Evolutionary conservation across 2,329 filamentous ascomycete genomes (phyloP), one percentile per base, ranked within the genome.

Genomic region (Thermothelomyces thermophilus): DNA sequence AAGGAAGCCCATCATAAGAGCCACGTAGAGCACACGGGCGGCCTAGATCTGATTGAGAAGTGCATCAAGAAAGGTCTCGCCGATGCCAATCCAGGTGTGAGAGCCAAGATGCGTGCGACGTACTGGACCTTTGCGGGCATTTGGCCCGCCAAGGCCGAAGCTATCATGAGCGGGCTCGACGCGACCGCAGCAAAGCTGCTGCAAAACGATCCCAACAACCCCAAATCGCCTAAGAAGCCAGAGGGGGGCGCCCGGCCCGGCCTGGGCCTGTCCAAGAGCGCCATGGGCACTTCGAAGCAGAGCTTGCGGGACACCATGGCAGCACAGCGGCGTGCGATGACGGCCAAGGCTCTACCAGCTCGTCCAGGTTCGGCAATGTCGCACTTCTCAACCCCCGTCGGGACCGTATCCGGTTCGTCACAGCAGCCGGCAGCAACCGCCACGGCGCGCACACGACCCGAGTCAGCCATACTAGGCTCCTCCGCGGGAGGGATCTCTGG

Each of bases 71-170:
- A 90, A 64, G 87, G 91, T 0, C 75, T 98, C n/a, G 76, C 75
- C 19, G 93, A 98, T 70, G 76, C 91, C 11, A 95, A 97, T 62
- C 90, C 90, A 7, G 86, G 84, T 26, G 91, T 97, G 40, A 82
- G 93, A 60, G 90, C 95, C 67, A 84, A 82, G 56, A 91, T 87
- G 75, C 82, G 93, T 59, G 78, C 81, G 33, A 87, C 89, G 0
- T 98, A 87, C 66, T 98, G 93, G 93, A 73, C 74, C 0, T 96
- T 90, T 65, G 80, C 83, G 52, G 73, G 73, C 30, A 75, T 88
- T 16, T 97, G 90, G 87, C 84, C 86, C 2, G 76, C 83, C 17
- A 82, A 78, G 63, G 90, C 89, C 34, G 84, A 91, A 62, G 72
- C 72, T 78, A 88, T 97, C 59, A 86, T 95, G 75, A 79, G 81